Percentiles rank a stretch among this genome's conserved stretches.
Evolutionary conservation across 257 asterid species (phyloP).

Genomic region (Jacaranda mimosifolia): DNA sequence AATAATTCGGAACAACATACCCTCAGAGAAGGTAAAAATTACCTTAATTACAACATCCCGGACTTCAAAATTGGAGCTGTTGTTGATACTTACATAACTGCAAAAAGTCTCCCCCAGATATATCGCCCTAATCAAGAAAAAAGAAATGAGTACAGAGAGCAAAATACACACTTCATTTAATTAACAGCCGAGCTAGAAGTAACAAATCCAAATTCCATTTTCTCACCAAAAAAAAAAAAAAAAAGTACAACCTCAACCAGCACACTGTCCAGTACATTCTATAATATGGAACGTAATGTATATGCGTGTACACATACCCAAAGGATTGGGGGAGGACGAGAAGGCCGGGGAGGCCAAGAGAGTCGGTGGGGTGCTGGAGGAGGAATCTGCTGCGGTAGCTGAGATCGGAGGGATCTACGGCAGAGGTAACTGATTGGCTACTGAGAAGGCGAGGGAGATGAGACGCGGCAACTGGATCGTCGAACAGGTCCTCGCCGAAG

Average conservation of each 20-base stretch:
- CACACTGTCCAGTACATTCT: constrained; percentile 7
- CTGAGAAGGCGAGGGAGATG: constrained; percentile 75
- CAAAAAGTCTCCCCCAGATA: constrained; percentile 99
- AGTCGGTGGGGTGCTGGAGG: constrained; percentile 79
- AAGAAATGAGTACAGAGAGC: constrained; percentile 5
- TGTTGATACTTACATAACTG: constrained; percentile 96
- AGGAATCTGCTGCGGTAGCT: constrained; percentile 84
- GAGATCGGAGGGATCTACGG: constrained; percentile 72
- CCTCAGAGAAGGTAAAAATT: constrained; percentile 9
- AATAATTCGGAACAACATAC: not conserved
- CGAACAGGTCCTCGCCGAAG: constrained; percentile 93
- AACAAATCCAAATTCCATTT: constrained; percentile 18
- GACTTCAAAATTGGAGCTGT: constrained; percentile 87
- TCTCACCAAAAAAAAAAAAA: not conserved
- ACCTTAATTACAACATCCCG: constrained; percentile 94
- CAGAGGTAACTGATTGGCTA: constrained; percentile 38
- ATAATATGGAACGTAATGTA: constrained; percentile 22
- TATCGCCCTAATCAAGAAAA: constrained; percentile 71
- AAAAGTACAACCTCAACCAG: constrained; percentile 14
- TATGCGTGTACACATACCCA: constrained; percentile 58
- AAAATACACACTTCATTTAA: constrained; percentile 20
- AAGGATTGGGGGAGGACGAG: constrained; percentile 96
- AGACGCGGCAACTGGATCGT: constrained; percentile 80
- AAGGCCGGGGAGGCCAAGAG: constrained; percentile 90
- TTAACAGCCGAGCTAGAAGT: not conserved